Evolutionary conservation across 2,329 filamentous ascomycete genomes (phyloP), one percentile per base, ranked within the genome.

Genomic region (Beauveria medogensis): DNA sequence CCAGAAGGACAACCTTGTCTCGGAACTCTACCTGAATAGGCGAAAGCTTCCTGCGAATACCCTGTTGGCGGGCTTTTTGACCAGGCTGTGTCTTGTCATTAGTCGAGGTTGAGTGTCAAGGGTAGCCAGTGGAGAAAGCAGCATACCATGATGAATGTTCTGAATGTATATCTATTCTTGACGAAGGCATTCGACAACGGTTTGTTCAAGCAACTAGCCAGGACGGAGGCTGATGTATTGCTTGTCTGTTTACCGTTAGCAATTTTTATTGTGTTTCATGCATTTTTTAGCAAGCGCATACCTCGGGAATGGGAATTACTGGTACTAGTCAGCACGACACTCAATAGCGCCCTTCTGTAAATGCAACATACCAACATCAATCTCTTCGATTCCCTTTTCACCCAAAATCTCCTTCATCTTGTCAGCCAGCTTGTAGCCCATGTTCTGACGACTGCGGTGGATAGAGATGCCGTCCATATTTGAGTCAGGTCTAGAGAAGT

Each of bases 401-500:
- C 88, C 87, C 2, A 96, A 79, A 30, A 85, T 81, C 48, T 81
- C 75, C 65, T 81, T 80, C 66, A 96, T 85, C 54, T 84, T 89
- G 64, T 89, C 82, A 16, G 91, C 92, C 47, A 97, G 81, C 70
- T 88, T 88, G 69, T 84, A 80, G 51, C 92, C 92, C 92, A 96
- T 96, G 67, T 90, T 89, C 70, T 93, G 87, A 57, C 92, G 85
- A 66, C 88, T 91, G 66, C 86, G 84, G 70, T 96, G 86, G 28
- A 97, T 89, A 60, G 89, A 91, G 65, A 96, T 95, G 20, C 91
- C 91, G 69, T 96, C 92, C 61, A 96, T 93, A 66, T 87, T 80
- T 0, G 85, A 87, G 72, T 96, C 92, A 0, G 90, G 90, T 2
- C 92, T 81, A 16, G 90, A 88, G 68, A 96, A 92, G 76, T 96